Percentiles rank a stretch among this genome's conserved stretches.
Conservation (phyloP, 2,329 filamentous ascomycete species). For the Colletotrichum coccodes region DNA sequence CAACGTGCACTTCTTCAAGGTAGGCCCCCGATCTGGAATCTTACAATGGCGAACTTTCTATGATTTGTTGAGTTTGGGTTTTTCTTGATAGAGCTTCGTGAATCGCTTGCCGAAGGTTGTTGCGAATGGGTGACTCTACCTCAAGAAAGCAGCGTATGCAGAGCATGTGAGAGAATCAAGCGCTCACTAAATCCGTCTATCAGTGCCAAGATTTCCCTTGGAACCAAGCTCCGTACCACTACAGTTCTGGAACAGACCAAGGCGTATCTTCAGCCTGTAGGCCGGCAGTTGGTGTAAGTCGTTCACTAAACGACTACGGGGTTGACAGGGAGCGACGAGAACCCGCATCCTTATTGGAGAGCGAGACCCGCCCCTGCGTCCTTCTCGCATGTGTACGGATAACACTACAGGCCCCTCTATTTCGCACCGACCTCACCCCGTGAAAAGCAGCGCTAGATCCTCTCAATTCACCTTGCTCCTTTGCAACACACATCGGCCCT, state of each 20-base stretch:
- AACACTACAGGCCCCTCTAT: no score
- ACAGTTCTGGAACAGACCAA: neutral
- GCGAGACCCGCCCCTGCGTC: neutral
- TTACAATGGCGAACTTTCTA: neutral
- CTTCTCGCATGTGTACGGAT: neutral
- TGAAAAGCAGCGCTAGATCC: neutral
- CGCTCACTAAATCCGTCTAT: neutral
- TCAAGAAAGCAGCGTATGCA: neutral
- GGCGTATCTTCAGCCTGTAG: neutral
- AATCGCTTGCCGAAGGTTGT: neutral
- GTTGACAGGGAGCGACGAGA: neutral
- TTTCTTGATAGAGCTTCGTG: no score
- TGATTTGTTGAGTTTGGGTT: no score
- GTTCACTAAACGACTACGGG: neutral
- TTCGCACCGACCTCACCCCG: neutral
- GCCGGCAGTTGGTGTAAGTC: neutral
- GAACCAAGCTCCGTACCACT: neutral
- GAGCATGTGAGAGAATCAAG: neutral
- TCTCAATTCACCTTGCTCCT: neutral
- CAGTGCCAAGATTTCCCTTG: neutral
- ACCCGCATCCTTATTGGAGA: neutral
- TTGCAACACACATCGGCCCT: neutral
- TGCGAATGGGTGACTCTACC: neutral
- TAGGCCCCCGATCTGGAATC: slow-evolving; percentile 1
- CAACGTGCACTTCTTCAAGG: neutral